Evolutionary conservation across 768 basidiomycete species (phyloP).

Genomic region (Cystobasidium ongulense): DNA sequence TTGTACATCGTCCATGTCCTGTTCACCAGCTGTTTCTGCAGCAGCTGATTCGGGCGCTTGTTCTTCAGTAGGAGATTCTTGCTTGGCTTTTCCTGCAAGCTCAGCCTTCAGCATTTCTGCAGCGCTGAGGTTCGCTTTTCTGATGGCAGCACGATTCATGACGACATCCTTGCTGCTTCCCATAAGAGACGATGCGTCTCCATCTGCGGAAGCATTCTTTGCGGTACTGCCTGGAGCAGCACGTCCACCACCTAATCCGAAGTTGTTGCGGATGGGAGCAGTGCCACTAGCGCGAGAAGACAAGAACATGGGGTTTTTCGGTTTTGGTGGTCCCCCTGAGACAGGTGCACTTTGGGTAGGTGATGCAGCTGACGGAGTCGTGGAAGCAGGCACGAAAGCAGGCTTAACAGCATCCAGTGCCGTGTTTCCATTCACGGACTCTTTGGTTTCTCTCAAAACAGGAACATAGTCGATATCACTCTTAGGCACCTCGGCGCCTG

Average conservation of each 20-base stretch:
- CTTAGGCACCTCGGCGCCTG: background rate
- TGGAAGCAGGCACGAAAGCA: background rate
- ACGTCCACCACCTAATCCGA: background rate
- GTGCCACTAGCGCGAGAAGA: constrained; percentile 10
- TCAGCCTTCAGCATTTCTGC: constrained; percentile 90
- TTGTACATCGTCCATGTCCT: background rate
- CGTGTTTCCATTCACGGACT: background rate
- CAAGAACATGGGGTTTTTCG: constrained; percentile 23
- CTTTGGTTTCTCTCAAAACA: constrained; percentile 3
- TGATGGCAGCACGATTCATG: constrained; percentile 76
- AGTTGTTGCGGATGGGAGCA: background rate
- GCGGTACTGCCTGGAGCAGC: background rate
- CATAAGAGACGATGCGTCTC: background rate
- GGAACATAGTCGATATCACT: background rate
- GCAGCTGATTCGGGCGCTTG: background rate
- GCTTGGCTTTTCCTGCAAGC: constrained; percentile 49
- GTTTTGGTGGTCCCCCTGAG: constrained; percentile 10
- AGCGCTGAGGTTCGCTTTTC: constrained; percentile 93
- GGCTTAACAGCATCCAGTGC: background rate
- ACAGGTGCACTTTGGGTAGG: background rate
- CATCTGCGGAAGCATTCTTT: background rate
- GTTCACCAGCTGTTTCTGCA: constrained; percentile 14
- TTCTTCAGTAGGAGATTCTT: constrained; percentile 6
- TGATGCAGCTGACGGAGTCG: background rate
- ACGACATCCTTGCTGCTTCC: constrained; percentile 52